Conservation (phyloP, 2,329 filamentous ascomycete species). For the Aspergillus luchuensis region DNA sequence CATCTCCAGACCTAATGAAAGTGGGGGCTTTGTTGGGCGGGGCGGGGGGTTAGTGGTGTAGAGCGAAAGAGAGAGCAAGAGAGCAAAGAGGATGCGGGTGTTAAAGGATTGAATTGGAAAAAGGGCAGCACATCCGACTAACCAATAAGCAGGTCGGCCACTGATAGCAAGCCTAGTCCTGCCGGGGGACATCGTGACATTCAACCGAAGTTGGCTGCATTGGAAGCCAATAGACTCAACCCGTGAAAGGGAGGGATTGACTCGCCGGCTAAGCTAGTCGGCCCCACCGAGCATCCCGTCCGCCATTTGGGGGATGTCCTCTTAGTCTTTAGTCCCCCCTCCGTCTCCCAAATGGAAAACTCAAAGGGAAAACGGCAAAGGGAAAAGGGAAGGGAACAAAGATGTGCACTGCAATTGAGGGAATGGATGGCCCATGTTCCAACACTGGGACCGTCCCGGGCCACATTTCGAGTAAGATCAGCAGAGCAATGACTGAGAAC, state of each 20-base stretch:
- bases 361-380: constrained; percentile 8
- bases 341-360: constrained; percentile 3
- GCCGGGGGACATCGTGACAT: constrained; percentile 12
- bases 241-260: constrained; percentile 23
- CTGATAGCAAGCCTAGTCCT: not conserved
- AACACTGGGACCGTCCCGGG: not conserved
- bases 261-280: constrained; percentile 26
- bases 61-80: no score
- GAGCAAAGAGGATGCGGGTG: no score
- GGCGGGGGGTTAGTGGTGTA: not conserved
- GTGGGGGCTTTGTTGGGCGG: constrained; percentile 18
- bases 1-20: constrained; percentile 8
- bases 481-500: not conserved
- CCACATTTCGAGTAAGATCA: constrained; percentile 18
- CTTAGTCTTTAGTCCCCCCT: constrained; percentile 8
- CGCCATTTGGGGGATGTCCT: constrained; percentile 23
- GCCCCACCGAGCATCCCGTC: constrained; percentile 28
- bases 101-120: not conserved
- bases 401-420: not conserved
- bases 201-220: constrained; percentile 22
- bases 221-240: constrained; percentile 19
- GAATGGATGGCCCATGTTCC: not conserved
- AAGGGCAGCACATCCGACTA: not conserved
- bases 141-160: not conserved
- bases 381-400: not conserved